Evolutionary conservation across 2,329 filamentous ascomycete genomes (phyloP).

Genomic region (Fusarium longipes): DNA sequence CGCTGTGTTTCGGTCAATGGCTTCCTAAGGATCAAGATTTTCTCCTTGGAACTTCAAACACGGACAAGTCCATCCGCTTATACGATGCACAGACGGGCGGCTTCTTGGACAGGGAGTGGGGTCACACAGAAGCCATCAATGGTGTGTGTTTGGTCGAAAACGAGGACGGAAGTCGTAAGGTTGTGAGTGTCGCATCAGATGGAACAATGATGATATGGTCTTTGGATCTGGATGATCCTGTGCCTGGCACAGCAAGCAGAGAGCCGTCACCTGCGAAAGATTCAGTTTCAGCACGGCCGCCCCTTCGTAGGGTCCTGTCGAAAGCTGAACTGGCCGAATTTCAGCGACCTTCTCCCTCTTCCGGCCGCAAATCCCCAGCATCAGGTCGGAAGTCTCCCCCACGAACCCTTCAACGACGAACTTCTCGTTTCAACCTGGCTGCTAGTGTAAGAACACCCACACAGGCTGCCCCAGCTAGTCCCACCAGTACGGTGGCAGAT

Average conservation of each 20-base stretch:
- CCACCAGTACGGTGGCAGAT: conserved; percentile 53
- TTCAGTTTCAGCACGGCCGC: conserved; percentile 70
- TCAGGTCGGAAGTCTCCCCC: conserved; percentile 66
- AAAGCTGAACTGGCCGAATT: conserved; percentile 89
- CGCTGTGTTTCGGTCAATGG: conserved; percentile 73
- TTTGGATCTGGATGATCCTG: conserved; percentile 62
- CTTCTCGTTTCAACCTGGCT: conserved; percentile 63
- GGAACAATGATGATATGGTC: conserved; percentile 86
- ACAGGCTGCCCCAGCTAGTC: conserved; percentile 54
- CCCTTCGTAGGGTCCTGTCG: conserved; percentile 86
- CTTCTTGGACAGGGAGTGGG: conserved; percentile 90
- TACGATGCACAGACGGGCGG: conserved; percentile 83
- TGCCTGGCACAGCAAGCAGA: conserved; percentile 56
- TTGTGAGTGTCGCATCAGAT: conserved; percentile 82
- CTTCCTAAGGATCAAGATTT: conserved; percentile 69
- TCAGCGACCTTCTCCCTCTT: conserved; percentile 61
- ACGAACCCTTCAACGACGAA: conserved; percentile 64
- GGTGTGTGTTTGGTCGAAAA: conserved; percentile 79
- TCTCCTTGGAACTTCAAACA: conserved; percentile 89
- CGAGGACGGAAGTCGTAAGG: conserved; percentile 64
- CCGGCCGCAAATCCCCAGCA: conserved; percentile 62
- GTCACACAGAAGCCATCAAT: conserved; percentile 93
- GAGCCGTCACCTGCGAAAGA: conserved; percentile 68
- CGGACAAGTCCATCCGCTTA: conserved; percentile 92
- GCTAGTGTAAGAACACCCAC: conserved; percentile 54